Conservation (phyloP, 2,329 filamentous ascomycete species). For the Cladophialophora immunda region DNA sequence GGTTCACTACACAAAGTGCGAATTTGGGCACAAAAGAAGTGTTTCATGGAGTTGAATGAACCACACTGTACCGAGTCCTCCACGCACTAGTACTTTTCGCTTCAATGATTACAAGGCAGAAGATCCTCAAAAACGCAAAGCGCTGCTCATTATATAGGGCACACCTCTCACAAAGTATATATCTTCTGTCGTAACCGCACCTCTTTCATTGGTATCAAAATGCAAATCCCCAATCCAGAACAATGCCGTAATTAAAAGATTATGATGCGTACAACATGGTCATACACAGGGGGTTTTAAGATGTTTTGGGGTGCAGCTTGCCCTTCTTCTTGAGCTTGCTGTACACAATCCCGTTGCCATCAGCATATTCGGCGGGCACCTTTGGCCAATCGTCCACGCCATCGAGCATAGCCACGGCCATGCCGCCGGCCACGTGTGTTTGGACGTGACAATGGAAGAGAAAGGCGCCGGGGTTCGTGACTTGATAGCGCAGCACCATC, state of each 20-base stretch:
- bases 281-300: not conserved
- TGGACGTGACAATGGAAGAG: constrained; percentile 66
- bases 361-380: constrained; percentile 40
- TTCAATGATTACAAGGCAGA: not conserved
- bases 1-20: not conserved
- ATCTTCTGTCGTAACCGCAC: not conserved
- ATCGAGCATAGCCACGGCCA: constrained; percentile 61
- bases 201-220: not conserved
- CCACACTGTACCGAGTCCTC: too few species aligned
- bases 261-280: constrained; percentile 11
- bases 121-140: not conserved
- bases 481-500: constrained; percentile 65
- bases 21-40: not conserved
- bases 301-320: constrained; percentile 27
- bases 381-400: constrained; percentile 47
- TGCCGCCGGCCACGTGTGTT: constrained; percentile 63
- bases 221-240: not conserved
- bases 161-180: not conserved
- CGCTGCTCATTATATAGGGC: not conserved
- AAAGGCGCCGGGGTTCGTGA: constrained; percentile 63
- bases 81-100: too few species aligned
- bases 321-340: constrained; percentile 35
- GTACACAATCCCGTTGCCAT: constrained; percentile 31
- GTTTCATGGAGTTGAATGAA: too few species aligned
- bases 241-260: not conserved